Evolutionary conservation across 768 basidiomycete genomes (phyloP).

Genomic region (Coprinellus aureogranulatus): DNA sequence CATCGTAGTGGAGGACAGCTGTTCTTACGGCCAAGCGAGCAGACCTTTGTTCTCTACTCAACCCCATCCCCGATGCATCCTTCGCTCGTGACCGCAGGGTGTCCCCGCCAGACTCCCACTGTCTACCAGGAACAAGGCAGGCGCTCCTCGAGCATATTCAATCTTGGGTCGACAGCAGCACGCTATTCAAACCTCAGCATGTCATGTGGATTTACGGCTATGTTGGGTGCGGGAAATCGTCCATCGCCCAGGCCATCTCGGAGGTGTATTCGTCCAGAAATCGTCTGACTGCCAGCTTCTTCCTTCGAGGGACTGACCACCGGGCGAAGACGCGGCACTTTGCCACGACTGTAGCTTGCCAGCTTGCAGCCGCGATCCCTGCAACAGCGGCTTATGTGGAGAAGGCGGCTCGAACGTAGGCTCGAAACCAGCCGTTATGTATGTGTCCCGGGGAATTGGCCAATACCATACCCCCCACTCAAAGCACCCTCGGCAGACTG

Average conservation of each 20-base stretch:
- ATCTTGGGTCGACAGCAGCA: background rate
- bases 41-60: background rate
- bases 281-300: constrained; percentile 1
- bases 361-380: constrained; percentile 1
- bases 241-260: background rate
- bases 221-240: constrained; percentile 5
- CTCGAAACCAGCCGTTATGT: too few relatives aligned
- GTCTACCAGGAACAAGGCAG: background rate
- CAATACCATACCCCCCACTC: too few relatives aligned
- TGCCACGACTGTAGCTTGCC: constrained; percentile 1
- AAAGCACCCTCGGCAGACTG: too few relatives aligned
- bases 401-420: background rate
- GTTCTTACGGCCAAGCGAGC: too few relatives aligned
- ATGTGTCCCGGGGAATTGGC: too few relatives aligned
- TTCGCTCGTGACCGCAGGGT: background rate
- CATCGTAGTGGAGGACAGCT: too few relatives aligned
- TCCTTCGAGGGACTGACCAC: background rate
- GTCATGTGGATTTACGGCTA: constrained; percentile 1
- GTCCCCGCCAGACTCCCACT: background rate
- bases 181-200: background rate
- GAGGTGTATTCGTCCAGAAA: background rate
- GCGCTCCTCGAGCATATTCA: background rate
- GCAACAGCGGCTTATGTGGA: background rate
- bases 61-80: background rate
- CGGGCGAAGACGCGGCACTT: background rate